Base-by-base conservation (phyloP, 1,284 basidiomycete species). In the Phlebopus sp. region DNA sequence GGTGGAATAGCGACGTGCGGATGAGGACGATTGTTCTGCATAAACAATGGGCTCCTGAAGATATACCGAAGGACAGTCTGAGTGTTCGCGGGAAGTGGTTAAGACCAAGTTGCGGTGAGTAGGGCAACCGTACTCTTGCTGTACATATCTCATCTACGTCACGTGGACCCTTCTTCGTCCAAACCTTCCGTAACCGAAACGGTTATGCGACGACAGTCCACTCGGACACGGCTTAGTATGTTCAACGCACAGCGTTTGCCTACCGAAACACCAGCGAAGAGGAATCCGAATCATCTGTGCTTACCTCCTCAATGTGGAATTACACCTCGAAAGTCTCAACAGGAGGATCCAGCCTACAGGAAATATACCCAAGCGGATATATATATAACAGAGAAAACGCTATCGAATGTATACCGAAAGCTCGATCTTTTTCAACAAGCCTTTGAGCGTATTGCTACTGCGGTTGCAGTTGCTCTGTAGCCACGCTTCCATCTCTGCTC, bases 401-500 rank as follows among this genome's bases (percentile, higher is more conserved):
- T 64, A 69, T 18, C 51, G 44, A n/a, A 55, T 64, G 40, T 65
- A 67, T 51, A 75, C 74, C 3, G 76, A 73, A 49, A 79, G 61
- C 59, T 89, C 85, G 25, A 92, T 77, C 70, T 88, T 91, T 74
- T 86, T 90, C 64, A 95, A 71, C 59, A 94, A 69, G 1, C 83
- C 84, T 68, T 92, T 93, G 56, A 97, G 70, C 40, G 84, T 92
- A 64, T 89, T 92, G 50, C 90, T 93, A 30, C 86, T 86, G 62
- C 91, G 86, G 64, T 92, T 87, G 59, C 90, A 92, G 57, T 88
- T 86, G 8, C 70, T 71, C 64, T 84, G 81, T 52, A 99, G 66
- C 92, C 92, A 98, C 13, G 55, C 59, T 71, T 97, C 93, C 86
- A 99, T 93, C 62, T 92, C 85, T 25, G 56, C 67, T 52, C 94